Conservation (phyloP, 768 basidiomycete species). For the Xerocomus potaroensis region DNA sequence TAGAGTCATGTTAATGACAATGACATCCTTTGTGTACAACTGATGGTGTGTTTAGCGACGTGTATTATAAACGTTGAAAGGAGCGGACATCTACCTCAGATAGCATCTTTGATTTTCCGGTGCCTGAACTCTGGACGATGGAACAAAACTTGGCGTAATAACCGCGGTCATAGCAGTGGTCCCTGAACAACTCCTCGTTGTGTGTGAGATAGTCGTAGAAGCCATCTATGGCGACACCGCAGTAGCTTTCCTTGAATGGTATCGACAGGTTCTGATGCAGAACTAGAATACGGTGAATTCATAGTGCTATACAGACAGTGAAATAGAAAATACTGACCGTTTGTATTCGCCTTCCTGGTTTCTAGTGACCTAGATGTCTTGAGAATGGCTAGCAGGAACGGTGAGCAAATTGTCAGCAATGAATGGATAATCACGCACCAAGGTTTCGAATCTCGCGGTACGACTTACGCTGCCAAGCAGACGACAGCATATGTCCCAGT, state of each 20-base stretch:
- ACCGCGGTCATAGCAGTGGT: not conserved
- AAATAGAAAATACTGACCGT: too few relatives aligned
- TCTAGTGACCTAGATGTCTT: not conserved
- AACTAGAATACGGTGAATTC: not conserved
- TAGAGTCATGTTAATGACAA: not conserved
- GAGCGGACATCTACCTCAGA: slow-evolving; percentile 1
- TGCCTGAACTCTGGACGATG: slow-evolving; percentile 13
- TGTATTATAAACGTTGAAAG: not conserved
- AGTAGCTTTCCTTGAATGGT: not conserved
- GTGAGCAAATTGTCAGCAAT: not conserved
- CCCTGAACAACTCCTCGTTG: not conserved
- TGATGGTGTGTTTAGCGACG: not conserved
- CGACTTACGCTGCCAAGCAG: not conserved
- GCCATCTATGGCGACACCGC: not conserved
- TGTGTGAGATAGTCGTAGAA: slow-evolving; percentile 7
- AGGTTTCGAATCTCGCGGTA: slow-evolving; percentile 1
- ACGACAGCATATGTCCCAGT: not conserved
- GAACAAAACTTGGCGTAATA: slow-evolving; percentile 12
- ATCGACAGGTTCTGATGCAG: not conserved
- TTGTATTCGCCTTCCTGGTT: too few relatives aligned
- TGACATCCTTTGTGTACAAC: not conserved
- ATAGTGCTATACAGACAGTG: too few relatives aligned
- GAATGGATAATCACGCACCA: not conserved
- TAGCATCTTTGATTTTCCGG: slow-evolving; percentile 11
- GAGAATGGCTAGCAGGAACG: not conserved